These are phyloP conservation scores for Oldenlandia corymbosa DNA, from an alignment of 257 asterid species.

Conservation along the genomic window DNA sequence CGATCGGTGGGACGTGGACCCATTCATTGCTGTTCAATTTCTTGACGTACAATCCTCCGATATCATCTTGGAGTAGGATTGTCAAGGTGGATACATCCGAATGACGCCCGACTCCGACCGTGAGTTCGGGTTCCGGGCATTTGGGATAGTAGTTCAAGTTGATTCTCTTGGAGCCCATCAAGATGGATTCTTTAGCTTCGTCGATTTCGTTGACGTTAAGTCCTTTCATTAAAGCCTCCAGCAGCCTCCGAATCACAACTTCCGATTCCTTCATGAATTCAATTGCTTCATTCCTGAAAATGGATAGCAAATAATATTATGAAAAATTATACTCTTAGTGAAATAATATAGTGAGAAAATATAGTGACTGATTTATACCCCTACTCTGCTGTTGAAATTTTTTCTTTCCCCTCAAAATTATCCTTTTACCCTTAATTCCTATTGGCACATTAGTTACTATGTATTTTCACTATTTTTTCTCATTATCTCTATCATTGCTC, in stretches of 20 bases:
- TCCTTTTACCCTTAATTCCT: too few relatives aligned
- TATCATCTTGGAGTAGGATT: conserved; percentile 29
- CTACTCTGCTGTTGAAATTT: too few relatives aligned
- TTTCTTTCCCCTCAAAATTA: too few relatives aligned
- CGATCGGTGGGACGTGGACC: conserved; percentile 26
- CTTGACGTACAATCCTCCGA: conserved; percentile 31
- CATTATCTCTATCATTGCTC: too few relatives aligned
- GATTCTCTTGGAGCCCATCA: conserved; percentile 30
- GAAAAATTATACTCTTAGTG: too few relatives aligned
- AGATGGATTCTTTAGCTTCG: conserved; percentile 15
- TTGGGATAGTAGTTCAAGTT: conserved; percentile 29
- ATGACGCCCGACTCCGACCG: conserved; percentile 30
- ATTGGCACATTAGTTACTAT: too few relatives aligned
- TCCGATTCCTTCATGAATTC: conserved; percentile 19
- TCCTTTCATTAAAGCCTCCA: conserved; percentile 24
- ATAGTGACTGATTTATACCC: too few relatives aligned
- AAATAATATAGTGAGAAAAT: too few relatives aligned
- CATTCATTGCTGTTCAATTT: conserved; percentile 16
- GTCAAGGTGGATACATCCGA: conserved; percentile 30
- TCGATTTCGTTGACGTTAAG: conserved; percentile 18
- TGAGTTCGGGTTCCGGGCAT: conserved; percentile 34
- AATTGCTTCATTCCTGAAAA: conserved; percentile 24
- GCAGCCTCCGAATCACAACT: conserved; percentile 12
- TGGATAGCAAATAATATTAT: not conserved
- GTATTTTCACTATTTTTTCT: too few relatives aligned